Percentiles rank a stretch among this genome's conserved stretches.
Evolutionary conservation across 257 asterid species (phyloP).

Genomic region (Solanum rostratum): DNA sequence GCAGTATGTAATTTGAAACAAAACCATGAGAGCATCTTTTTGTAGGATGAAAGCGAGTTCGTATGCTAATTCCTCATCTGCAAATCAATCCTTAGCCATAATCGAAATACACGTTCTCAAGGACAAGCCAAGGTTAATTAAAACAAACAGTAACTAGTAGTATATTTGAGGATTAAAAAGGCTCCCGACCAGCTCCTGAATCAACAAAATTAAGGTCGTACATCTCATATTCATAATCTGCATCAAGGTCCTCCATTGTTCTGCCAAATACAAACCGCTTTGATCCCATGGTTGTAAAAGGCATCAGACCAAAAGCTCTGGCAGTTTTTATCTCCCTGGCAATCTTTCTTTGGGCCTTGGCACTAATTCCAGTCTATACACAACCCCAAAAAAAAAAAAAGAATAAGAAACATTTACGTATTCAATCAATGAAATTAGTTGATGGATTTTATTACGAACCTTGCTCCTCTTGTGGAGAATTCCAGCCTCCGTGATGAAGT

Average conservation of each 20-base stretch:
- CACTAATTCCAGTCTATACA: conserved; percentile 32
- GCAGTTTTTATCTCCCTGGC: conserved; percentile 90
- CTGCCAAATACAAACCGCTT: conserved; percentile 45
- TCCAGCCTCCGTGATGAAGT: conserved; percentile 84
- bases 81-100: not conserved
- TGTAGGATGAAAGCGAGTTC: not conserved
- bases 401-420: not conserved
- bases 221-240: conserved; percentile 25
- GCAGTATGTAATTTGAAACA: not conserved
- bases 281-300: conserved; percentile 94
- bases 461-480: conserved; percentile 74
- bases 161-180: not conserved
- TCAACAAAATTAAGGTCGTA: conserved; percentile 38
- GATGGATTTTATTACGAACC: conserved; percentile 26
- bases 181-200: not conserved
- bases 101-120: not conserved
- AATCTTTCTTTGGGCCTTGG: conserved; percentile 45
- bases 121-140: not conserved
- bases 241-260: conserved; percentile 56
- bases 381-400: not conserved
- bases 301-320: conserved; percentile 89
- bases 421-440: not conserved
- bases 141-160: not conserved
- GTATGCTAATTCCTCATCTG: not conserved
- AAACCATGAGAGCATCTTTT: not conserved